phyloP scores from a whole-genome alignment of 805 yeast genomes.

The Zygotorulaspora chibaensis region DNA sequence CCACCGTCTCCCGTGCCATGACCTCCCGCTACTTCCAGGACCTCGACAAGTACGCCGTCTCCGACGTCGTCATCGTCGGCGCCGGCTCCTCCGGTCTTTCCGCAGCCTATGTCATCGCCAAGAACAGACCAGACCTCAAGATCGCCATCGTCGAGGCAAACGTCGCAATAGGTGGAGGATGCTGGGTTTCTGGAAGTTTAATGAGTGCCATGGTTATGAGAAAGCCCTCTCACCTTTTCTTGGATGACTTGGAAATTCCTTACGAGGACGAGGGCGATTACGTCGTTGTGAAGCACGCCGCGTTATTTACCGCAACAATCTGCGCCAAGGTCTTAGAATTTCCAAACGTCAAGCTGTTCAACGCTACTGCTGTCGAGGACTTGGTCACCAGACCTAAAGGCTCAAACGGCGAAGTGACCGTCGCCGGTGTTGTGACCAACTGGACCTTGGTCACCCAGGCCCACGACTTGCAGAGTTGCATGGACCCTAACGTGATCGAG shows the following conservation, averaged over 20 bases:
- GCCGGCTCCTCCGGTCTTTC: constrained; percentile 76
- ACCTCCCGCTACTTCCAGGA: constrained; percentile 69
- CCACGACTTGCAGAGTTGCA: constrained; percentile 73
- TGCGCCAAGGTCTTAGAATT: constrained; percentile 63
- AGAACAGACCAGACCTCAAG: constrained; percentile 69
- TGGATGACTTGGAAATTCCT: constrained; percentile 57
- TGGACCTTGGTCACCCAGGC: constrained; percentile 76
- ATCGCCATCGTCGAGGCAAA: constrained; percentile 69
- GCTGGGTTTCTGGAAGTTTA: constrained; percentile 73
- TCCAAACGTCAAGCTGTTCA: constrained; percentile 73
- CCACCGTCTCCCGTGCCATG: constrained; percentile 78
- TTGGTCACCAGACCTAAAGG: constrained; percentile 65
- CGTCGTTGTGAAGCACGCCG: constrained; percentile 78
- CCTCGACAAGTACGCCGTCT: constrained; percentile 67
- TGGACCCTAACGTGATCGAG: constrained; percentile 80
- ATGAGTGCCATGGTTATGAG: constrained; percentile 76
- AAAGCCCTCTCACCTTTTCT: constrained; percentile 70
- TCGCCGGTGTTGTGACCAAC: constrained; percentile 79
- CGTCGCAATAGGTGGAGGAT: constrained; percentile 79
- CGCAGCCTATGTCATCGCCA: constrained; percentile 70
- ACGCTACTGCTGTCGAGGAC: constrained; percentile 79
- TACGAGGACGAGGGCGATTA: constrained; percentile 79
- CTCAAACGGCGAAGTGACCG: constrained; percentile 51
- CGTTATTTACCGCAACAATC: constrained; percentile 67
- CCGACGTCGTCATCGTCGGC: constrained; percentile 71